Evolutionary conservation across 139 green algal genomes (phyloP), one percentile per base, ranked within the genome.

Genomic region (Diplosphaera chodatii): DNA sequence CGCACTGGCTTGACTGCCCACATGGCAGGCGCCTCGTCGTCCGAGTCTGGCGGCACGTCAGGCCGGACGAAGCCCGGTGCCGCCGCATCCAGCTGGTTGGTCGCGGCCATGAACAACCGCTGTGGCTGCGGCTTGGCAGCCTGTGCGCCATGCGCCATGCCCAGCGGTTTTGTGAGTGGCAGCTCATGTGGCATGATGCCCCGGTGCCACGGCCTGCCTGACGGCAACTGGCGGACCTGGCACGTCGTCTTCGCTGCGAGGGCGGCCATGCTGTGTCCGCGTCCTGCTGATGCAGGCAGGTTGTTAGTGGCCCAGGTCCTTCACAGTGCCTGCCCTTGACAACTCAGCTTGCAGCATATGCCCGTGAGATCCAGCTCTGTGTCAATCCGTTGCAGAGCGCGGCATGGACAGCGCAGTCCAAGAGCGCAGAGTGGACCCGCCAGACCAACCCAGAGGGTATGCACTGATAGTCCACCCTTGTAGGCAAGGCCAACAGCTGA

Each of bases 21-120:
- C 28, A 33, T 68, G 25, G 16, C 34, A 18, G 20, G 4, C 28
- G 32, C 6, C 20, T 34, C 32, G 4, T 70, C 63, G 6, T 30
- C 29, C 30, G 22, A 32, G n/a, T 76, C 71, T 41, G 71, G 71
- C 28, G 71, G 71, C 25, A 62, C 69, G 40, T 76, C 71, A 48
- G 71, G 71, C 21, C 71, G 67, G 5, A 76, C 71, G 32, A 76
- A 76, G 16, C 48, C 48, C 16, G 48, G 48, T 20, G 37, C 37
- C 48, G 16, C 48, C 3, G 48, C 48, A 18, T 59, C 18, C 16
- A n/a, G 48, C 48, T 59, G 48, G 25, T 25, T 21, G 8, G 48
- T 4, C 16, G 16, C 48, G 10, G 48, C 48, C 16, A 4, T n/a
- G 18, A 59, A 59, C 3, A 59, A 18, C 48, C 37, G 37, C 37